Percentiles rank a stretch among this genome's conserved stretches.
phyloP scores from a whole-genome alignment of 495 filamentous ascomycete species.

The Penicillium verhagenii region DNA sequence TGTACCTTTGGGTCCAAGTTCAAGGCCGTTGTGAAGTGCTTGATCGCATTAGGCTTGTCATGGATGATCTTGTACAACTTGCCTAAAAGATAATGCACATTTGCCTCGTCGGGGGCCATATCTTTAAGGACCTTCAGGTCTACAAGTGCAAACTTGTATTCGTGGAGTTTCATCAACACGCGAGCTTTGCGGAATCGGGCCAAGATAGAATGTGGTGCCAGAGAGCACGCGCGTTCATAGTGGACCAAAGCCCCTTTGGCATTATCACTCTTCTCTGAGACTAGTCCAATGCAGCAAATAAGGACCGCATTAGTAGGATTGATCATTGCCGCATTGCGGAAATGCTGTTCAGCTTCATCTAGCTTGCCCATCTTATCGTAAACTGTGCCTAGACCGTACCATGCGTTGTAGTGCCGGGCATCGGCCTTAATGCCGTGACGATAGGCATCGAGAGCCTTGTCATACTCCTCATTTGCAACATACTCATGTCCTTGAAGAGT shows the following conservation, averaged over 20 bases:
- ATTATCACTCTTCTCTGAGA: constrained; percentile 84
- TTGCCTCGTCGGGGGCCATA: constrained; percentile 89
- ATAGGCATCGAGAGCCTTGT: constrained; percentile 86
- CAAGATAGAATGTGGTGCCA: constrained; percentile 78
- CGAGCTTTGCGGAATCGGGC: constrained; percentile 91
- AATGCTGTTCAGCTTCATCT: constrained; percentile 86
- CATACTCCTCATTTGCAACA: constrained; percentile 94
- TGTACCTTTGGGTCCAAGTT: constrained; percentile 95
- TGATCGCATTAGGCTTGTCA: constrained; percentile 78
- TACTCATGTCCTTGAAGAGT: constrained; percentile 96
- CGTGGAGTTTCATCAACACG: constrained; percentile 73
- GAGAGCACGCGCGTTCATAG: constrained; percentile 73
- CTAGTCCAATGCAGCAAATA: constrained; percentile 84
- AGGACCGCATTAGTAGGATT: constrained; percentile 91
- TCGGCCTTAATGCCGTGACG: constrained; percentile 80
- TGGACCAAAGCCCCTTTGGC: constrained; percentile 71
- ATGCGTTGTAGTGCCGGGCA: constrained; percentile 90
- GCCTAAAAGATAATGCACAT: constrained; percentile 90
- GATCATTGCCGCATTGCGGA: constrained; percentile 77
- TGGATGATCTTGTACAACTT: constrained; percentile 78
- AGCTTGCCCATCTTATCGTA: constrained; percentile 95
- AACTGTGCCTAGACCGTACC: constrained; percentile 90
- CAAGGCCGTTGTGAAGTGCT: constrained; percentile 89
- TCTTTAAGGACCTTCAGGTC: constrained; percentile 85
- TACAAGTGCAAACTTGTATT: constrained; percentile 64